Percentiles rank a stretch among this genome's conserved stretches.
phyloP scores from a whole-genome alignment of 306 rosid genomes.

The Fagus crenata region DNA sequence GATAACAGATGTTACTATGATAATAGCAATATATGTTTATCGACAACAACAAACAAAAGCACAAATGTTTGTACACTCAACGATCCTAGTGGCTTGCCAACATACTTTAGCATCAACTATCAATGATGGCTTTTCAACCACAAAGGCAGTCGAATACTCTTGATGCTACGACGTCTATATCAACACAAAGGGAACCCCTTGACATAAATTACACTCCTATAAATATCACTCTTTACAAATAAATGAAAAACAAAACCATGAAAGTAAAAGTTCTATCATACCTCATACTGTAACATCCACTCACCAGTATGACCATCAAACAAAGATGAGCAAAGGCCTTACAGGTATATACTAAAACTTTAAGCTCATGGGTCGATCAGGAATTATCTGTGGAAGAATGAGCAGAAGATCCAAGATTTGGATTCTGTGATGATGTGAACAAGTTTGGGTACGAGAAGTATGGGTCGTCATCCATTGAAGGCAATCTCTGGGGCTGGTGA shows the following conservation, averaged over 20 bases:
- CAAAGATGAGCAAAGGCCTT: not conserved
- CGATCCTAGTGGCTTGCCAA: too few species aligned
- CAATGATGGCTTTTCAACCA: not conserved
- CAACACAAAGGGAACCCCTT: conserved; percentile 17
- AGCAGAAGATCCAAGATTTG: conserved; percentile 47
- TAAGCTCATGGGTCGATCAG: conserved; percentile 40
- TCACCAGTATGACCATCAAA: conserved; percentile 35
- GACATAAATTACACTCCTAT: not conserved
- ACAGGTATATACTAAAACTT: conserved; percentile 17
- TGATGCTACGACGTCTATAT: not conserved
- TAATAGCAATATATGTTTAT: not conserved
- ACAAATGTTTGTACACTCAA: not conserved
- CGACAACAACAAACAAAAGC: too few species aligned
- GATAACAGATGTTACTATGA: not conserved
- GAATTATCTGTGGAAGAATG: conserved; percentile 46
- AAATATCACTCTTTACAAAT: conserved; percentile 13
- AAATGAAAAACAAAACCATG: conserved; percentile 1
- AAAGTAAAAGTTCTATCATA: not conserved
- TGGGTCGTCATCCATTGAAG: conserved; percentile 79
- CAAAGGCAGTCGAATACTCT: conserved; percentile 21
- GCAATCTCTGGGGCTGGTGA: conserved; percentile 62
- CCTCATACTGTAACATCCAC: conserved; percentile 18
- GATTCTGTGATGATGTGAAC: conserved; percentile 57
- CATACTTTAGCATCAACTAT: not conserved
- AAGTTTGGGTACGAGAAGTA: conserved; percentile 82